A percentile compares a stretch with the other conserved stretches of the same genome.
Conservation (phyloP, 129 eudicot species). For the Silybum marianum region DNA sequence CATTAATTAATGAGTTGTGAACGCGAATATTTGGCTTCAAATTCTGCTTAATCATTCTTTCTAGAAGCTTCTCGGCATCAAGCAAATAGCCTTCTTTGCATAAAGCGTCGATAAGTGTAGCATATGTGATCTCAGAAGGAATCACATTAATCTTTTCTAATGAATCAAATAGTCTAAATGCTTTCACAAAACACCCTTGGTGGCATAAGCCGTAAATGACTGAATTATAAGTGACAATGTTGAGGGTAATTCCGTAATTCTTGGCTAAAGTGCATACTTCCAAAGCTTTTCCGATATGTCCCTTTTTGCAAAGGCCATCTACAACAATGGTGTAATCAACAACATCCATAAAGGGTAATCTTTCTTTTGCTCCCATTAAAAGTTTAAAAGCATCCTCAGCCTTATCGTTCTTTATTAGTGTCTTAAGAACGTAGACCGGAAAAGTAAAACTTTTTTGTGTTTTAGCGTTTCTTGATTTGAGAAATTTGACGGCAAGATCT, state of each 20-base stretch:
- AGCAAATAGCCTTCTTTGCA: conserved; percentile 67
- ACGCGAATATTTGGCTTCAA: conserved; percentile 60
- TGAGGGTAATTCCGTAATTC: conserved; percentile 49
- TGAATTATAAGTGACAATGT: conserved; percentile 65
- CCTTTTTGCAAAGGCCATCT: conserved; percentile 71
- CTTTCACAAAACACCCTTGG: conserved; percentile 81
- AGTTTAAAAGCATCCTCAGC: conserved; percentile 67
- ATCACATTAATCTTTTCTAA: conserved; percentile 53
- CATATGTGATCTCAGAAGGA: conserved; percentile 83
- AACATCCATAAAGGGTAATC: conserved; percentile 56
- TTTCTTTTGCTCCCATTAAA: conserved; percentile 50
- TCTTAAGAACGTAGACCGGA: conserved; percentile 41
- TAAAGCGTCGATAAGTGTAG: conserved; percentile 64
- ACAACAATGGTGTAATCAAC: conserved; percentile 66
- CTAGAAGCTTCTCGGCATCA: conserved; percentile 71
- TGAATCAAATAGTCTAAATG: conserved; percentile 84
- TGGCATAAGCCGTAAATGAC: conserved; percentile 73
- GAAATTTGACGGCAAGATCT: conserved; percentile 51
- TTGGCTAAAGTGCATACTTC: conserved; percentile 60
- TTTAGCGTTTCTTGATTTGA: conserved; percentile 34
- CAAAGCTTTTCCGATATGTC: conserved; percentile 68
- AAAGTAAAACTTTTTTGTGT: conserved; percentile 31
- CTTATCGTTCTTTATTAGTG: conserved; percentile 51
- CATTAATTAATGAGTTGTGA: conserved; percentile 71
- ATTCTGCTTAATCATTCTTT: conserved; percentile 59